Conservation (phyloP, 305 asterid species). For the Ajuga reptans region DNA sequence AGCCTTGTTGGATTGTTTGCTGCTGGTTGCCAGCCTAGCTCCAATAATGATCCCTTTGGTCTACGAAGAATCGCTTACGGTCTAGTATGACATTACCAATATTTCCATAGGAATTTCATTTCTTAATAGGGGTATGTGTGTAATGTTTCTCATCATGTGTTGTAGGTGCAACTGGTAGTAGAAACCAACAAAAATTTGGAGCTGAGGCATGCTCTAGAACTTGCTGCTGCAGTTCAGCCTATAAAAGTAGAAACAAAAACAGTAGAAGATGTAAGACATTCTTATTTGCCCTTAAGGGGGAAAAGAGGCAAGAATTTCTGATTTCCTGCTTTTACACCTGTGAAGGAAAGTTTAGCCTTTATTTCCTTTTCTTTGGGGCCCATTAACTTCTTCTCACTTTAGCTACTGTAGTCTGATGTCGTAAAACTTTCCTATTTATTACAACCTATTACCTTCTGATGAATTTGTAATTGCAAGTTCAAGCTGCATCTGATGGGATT, state of each 20-base stretch:
- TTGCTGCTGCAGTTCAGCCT: constrained; percentile 91
- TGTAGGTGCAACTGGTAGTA: constrained; percentile 80
- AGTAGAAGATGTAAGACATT: constrained; percentile 54
- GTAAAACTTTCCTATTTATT: not conserved
- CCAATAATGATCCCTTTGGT: constrained; percentile 85
- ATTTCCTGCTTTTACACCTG: constrained; percentile 9
- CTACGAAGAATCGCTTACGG: constrained; percentile 88
- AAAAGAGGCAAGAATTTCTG: not conserved
- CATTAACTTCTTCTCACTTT: not conserved
- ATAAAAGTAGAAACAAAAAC: constrained; percentile 50
- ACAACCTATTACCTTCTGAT: not conserved
- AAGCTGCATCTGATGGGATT: constrained; percentile 2
- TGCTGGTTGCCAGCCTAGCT: constrained; percentile 96
- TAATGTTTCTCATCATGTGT: constrained; percentile 21
- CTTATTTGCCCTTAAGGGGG: not conserved
- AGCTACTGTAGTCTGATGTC: constrained; percentile 11
- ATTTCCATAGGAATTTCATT: constrained; percentile 16
- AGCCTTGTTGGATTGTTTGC: constrained; percentile 94
- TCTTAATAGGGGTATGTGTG: not conserved
- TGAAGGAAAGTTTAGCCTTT: not conserved
- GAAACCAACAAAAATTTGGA: constrained; percentile 68
- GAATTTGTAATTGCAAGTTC: not conserved
- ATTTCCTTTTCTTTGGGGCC: not conserved
- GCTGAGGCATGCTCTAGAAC: constrained; percentile 62
- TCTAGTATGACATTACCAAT: constrained; percentile 50